Evolutionary conservation across 2,329 filamentous ascomycete genomes (phyloP), one percentile per base, ranked within the genome.

Genomic region (Xylariales sp.): DNA sequence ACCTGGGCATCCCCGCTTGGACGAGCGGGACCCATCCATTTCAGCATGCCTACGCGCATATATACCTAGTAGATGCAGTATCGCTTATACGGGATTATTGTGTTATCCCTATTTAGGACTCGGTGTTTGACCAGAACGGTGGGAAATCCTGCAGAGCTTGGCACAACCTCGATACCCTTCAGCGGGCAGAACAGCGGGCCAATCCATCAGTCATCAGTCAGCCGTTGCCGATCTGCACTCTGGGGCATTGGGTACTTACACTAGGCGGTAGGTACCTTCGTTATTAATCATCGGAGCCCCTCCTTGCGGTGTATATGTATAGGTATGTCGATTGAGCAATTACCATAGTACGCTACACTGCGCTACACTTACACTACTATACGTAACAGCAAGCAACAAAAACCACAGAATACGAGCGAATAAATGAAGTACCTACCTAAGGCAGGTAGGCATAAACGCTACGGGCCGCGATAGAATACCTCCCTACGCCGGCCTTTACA

Each of bases 31-130:
- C 23, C 23, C 23, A 23, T 23, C 23, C 23, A 23, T 23, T 23
- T 23, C 23, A 23, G 23, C 23, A 23, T 23, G 23, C 23, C 23
- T 23, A 23, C 23, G 23, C 2, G 23, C 23, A 23, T 23, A 23
- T 23, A 23, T 23, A 23, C 23, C 23, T 23, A 34, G 32, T 34
- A 34, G 10, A 28, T 23, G 14, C 32, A 53, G 18, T 46, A 53
- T 50, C 16, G 41, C 48, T 46, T n/a, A 5, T 39, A 39, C 16
- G 32, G 23, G 49, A 30, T 58, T 64, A 50, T 52, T 52, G 23
- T 28, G 39, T 67, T 67, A 63, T 57, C 55, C 50, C 36, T 46
- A 8, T 34, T 53, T 46, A n/a, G 53, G 53, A 48, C 53, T 46
- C 18, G 18, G 10, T 52, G 48, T 41, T 53, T 23, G 32, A 63